phyloP scores from a whole-genome alignment of 2,329 filamentous ascomycete species.

The Tolypocladium endophyticum region DNA sequence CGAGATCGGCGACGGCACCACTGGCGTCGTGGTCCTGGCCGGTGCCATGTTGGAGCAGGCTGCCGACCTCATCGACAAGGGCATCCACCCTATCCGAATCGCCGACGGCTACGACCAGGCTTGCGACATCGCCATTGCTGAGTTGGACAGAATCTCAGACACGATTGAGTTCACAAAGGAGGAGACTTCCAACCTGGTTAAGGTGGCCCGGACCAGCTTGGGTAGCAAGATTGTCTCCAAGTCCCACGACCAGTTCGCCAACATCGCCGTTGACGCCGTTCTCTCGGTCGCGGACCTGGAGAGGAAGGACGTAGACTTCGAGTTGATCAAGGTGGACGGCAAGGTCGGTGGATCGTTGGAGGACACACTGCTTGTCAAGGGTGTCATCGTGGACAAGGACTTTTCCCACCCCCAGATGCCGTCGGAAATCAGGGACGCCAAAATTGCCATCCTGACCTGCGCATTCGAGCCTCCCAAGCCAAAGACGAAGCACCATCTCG shows the following conservation, averaged over 20 bases:
- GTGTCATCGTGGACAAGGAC: constrained; percentile 98
- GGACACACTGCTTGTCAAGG: constrained; percentile 90
- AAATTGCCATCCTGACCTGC: constrained; percentile 94
- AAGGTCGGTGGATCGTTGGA: constrained; percentile 93
- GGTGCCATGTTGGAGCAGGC: constrained; percentile 93
- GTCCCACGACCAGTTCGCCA: constrained; percentile 94
- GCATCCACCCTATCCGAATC: constrained; percentile 97
- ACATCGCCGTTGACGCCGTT: constrained; percentile 94
- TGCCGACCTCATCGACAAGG: constrained; percentile 97
- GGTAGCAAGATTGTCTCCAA: constrained; percentile 99
- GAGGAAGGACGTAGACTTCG: constrained; percentile 95
- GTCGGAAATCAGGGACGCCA: constrained; percentile 85
- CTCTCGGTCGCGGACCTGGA: constrained; percentile 93
- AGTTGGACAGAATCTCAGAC: constrained; percentile 90
- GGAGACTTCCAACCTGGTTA: constrained; percentile 75
- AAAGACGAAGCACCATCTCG: constrained; percentile 99
- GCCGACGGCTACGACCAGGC: constrained; percentile 97
- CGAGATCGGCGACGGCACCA: constrained; percentile 97
- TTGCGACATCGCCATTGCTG: constrained; percentile 88
- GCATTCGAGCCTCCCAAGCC: constrained; percentile 98
- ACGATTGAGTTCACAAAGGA: constrained; percentile 74
- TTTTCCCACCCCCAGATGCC: constrained; percentile 99
- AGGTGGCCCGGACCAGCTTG: constrained; percentile 90
- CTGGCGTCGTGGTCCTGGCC: constrained; percentile 91
- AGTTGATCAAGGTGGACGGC: constrained; percentile 97